Evolutionary conservation across 768 basidiomycete genomes (phyloP), one percentile per base, ranked within the genome.

Genomic region (Serendipita vermifera): DNA sequence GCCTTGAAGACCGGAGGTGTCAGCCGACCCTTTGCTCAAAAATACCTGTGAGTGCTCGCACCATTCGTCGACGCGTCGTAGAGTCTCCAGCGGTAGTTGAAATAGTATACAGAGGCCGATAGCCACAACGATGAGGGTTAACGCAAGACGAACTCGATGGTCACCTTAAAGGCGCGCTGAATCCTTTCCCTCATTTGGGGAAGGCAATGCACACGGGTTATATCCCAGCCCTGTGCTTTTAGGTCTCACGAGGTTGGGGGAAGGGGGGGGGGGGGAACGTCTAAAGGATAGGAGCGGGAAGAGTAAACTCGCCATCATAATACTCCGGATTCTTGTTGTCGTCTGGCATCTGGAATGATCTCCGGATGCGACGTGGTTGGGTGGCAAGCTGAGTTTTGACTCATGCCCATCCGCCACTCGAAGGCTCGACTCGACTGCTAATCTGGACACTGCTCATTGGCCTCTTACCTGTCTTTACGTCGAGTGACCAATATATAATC

Each of bases 181-280:
- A 17, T 2, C 31, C 26, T 0, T 66, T 66, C 31, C 64, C 64
- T 11, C 33, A 31, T 14, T 61, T 61, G 27, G 64, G 65, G 6
- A 57, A 56, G 1, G 22, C 15, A 13, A 63, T 67, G 61, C 33
- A 65, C 24, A 17, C 7, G 1, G 66, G 62, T 3, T 48, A 55
- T 15, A 46, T 66, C 15, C 33, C 35, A 13, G n/a, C 57, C 9
- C 14, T 33, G 3, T 60, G 65, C 2, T 58, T 57, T 32, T 22
- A 56, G n/a, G 65, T 64, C 1, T 58, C 62, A 4, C 7, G 35
- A 1, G 40, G 39, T 0, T n/a, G n/a, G n/a, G n/a, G n/a, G n/a
- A n/a, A n/a, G n/a, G n/a, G n/a, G n/a, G n/a, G n/a, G n/a, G n/a
- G n/a, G n/a, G n/a, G n/a, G n/a, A n/a, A n/a, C n/a, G n/a, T n/a